Conservation (phyloP, 768 basidiomycete genomes). For the Omphalotus guepiniiformis region DNA sequence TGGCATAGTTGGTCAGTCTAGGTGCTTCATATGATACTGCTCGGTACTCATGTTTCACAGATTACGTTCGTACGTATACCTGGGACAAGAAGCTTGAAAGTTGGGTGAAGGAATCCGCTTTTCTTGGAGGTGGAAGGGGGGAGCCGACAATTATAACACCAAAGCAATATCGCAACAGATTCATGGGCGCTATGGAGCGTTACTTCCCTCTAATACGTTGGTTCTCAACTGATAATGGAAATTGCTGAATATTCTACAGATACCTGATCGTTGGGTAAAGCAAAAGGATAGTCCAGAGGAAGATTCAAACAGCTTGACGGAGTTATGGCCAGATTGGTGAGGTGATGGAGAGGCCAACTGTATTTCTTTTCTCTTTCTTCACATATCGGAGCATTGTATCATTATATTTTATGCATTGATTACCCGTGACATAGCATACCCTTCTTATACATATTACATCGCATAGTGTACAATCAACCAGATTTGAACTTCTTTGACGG, state of each 20-base stretch:
- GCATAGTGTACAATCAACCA: constrained; percentile 34
- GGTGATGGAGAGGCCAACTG: too few species aligned
- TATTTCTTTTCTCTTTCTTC: too few species aligned
- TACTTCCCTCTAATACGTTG: constrained; percentile 77
- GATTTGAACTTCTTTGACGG: constrained; percentile 67
- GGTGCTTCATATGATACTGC: not conserved
- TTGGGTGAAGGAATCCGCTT: constrained; percentile 95
- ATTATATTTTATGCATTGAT: too few species aligned
- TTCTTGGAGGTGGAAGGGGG: constrained; percentile 80
- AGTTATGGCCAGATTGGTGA: constrained; percentile 70
- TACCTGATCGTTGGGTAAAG: constrained; percentile 92
- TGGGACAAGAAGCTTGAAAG: constrained; percentile 99
- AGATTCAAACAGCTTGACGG: constrained; percentile 51
- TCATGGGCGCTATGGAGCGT: constrained; percentile 83
- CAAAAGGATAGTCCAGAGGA: constrained; percentile 76
- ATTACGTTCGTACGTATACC: constrained; percentile 93
- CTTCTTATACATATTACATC: not conserved
- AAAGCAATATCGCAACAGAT: constrained; percentile 87
- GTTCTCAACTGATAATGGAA: not conserved
- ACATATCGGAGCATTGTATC: too few species aligned
- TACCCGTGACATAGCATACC: not conserved
- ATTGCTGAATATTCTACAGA: constrained; percentile 34
- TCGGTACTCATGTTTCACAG: constrained; percentile 31
- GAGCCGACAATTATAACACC: constrained; percentile 98
- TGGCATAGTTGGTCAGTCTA: constrained; percentile 86